Conservation (phyloP, 2,329 filamentous ascomycete species). For the Corniculantispora saksenae region DNA sequence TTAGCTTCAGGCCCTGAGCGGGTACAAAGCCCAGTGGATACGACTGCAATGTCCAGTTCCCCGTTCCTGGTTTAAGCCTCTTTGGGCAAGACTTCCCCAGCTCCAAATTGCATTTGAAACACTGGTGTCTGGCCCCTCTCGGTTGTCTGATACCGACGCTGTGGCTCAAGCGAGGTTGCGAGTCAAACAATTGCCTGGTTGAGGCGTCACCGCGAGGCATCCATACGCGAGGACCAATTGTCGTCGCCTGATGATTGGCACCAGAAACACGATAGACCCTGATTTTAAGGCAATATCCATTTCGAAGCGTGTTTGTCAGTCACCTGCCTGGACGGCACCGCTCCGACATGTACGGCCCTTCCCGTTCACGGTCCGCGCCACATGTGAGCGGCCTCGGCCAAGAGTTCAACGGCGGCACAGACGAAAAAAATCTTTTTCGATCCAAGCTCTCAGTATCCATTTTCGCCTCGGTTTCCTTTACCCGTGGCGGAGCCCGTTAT, state of each 20-base stretch:
- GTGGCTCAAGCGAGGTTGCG: slow-evolving; percentile 7
- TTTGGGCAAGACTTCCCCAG: slow-evolving; percentile 20
- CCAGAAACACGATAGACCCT: background rate
- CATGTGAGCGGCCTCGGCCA: slow-evolving; percentile 19
- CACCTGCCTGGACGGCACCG: background rate
- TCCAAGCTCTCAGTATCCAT: background rate
- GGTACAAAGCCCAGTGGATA: slow-evolving; percentile 9
- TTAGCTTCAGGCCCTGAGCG: background rate
- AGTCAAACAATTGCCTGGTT: slow-evolving; percentile 10
- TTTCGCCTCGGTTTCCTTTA: background rate
- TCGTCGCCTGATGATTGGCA: background rate
- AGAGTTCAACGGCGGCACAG: background rate
- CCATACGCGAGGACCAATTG: slow-evolving; percentile 1
- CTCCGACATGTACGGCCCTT: slow-evolving; percentile 15
- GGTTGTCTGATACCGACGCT: slow-evolving; percentile 18
- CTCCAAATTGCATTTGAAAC: slow-evolving; percentile 21
- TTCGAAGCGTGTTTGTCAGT: background rate
- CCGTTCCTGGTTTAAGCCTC: slow-evolving; percentile 17
- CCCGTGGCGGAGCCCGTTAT: background rate
- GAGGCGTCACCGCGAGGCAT: background rate
- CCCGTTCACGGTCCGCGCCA: slow-evolving; percentile 17
- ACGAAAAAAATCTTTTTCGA: background rate
- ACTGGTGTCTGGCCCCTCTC: slow-evolving; percentile 10
- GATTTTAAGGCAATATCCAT: background rate
- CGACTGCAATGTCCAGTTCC: background rate